Base-by-base conservation (phyloP, 306 rosid species). In the Notholithocarpus densiflorus region DNA sequence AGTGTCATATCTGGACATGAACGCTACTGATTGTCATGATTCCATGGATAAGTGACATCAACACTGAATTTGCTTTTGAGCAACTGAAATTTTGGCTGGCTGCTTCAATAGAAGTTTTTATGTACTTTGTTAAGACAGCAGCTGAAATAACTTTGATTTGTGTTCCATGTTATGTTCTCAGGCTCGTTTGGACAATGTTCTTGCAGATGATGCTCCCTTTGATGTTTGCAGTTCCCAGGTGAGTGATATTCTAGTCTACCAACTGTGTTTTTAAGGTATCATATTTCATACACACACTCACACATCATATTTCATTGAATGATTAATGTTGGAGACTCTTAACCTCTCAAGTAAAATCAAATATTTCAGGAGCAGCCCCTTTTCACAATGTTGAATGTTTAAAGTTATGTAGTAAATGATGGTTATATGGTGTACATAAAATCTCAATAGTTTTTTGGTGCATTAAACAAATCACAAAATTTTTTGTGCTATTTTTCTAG, bases 191-290 rank as follows among this genome's bases (percentile, higher is more conserved):
- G 97, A 94, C 84, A 82, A 82, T 80, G 95, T 90, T 83, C 90
- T 94, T 76, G 97, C 91, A 68, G 91, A 89, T 60, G 97, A 94
- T 85, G 95, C 89, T 61, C 98, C 98, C 29, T 93, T 93, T 71
- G 98, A 93, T 86, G 84, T 93, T 60, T 89, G 97, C 74, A 93
- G 98, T 86, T 93, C 97, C 85, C 98, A 93, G 97, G 98, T 91
- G 77, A 82, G 77, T 68, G 74, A 70, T 84, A 37, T 56, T 53
- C 56, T 82, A 37, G 51, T 43, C 62, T n/a, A 6, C 15, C 8
- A 32, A 19, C 6, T 79, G 75, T 55, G 75, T 52, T 71, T 52
- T 51, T 15, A 56, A 66, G 53, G 64, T 71, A 72, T 56, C 23
- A 32, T 24, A n/a, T 17, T 66, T 66, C 71, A 27, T 6, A 66